Base-by-base conservation (phyloP, 2,329 filamentous ascomycete genomes). In the Colletotrichum simmondsii region DNA sequence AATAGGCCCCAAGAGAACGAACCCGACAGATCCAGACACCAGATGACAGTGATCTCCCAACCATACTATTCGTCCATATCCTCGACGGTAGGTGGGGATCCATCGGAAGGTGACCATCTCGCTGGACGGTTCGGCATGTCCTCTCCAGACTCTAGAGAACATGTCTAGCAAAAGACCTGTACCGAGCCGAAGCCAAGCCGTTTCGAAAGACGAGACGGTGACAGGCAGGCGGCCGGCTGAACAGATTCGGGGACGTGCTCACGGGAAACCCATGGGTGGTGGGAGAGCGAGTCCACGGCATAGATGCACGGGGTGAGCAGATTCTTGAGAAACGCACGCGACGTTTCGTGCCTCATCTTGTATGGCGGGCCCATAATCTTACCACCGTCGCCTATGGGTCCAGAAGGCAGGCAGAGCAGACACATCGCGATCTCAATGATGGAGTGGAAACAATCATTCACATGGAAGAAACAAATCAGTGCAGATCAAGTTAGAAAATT, bases 261-360 rank as follows among this genome's bases (percentile, higher is more conserved):
- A 49, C 19, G 42, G 42, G 22, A n/a, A 49, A n/a, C 42, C 42
- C 19, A 49, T n/a, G 42, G 19, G 19, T 49, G 42, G 42, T n/a
- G 42, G 19, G 42, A 49, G 42, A 49, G 19, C 19, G 42, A 49
- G 19, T 2, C 11, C 19, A 22, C 42, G 3, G 42, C 42, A 49
- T 49, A 49, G 42, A 49, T 49, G 42, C 42, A 49, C 42, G 42
- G 42, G 42, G 42, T 65, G 60, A 61, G 54, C 46, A 42, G 26
- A 8, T 61, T 65, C 54, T 24, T 56, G 60, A 65, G 54, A 19
- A 32, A n/a, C 24, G 30, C 35, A 57, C 65, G 70, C 70, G 66
- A 72, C 70, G 56, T 61, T 72, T 69, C 42, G 42, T 70, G 70
- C 66, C 22, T 72, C 70, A 70, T 24, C 42, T 35, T 37, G 12